phyloP scores from a whole-genome alignment of 2,329 filamentous ascomycete genomes.

The Apiospora sp. region DNA sequence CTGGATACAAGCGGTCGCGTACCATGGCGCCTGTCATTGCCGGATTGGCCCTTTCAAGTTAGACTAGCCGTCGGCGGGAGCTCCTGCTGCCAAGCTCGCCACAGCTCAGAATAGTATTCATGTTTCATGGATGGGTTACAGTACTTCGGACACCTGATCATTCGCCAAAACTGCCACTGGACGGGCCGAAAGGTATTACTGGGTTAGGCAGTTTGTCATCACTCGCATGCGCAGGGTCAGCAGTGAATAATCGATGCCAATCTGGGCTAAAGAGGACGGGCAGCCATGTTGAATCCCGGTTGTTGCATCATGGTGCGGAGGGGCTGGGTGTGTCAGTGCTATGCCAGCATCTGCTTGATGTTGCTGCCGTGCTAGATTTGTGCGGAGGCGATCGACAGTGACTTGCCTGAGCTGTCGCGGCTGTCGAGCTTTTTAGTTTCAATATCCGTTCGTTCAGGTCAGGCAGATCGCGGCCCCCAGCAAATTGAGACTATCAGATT shows the following conservation, averaged over 20 bases:
- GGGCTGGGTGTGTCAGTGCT: slow-evolving; percentile 16
- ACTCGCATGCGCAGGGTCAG: slow-evolving; percentile 16
- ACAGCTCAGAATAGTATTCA: slow-evolving; percentile 20
- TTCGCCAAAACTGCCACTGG: slow-evolving; percentile 11
- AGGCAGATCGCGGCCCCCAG: slow-evolving; percentile 20
- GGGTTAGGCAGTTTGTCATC: slow-evolving; percentile 16
- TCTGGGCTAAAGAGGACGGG: slow-evolving; percentile 12
- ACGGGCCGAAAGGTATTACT: slow-evolving; percentile 20
- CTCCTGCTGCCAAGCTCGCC: slow-evolving; percentile 4
- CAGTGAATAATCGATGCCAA: background rate
- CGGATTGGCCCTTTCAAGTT: slow-evolving; percentile 5
- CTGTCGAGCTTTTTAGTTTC: slow-evolving; percentile 21
- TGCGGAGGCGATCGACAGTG: slow-evolving; percentile 16
- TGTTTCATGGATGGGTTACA: slow-evolving; percentile 18
- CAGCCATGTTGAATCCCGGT: slow-evolving; percentile 3
- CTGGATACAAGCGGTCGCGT: slow-evolving; percentile 16
- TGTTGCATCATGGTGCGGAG: slow-evolving; percentile 14
- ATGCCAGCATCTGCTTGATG: slow-evolving; percentile 5
- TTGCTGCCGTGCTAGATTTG: background rate
- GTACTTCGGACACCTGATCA: slow-evolving; percentile 13
- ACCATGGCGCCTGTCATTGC: slow-evolving; percentile 14
- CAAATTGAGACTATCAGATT: slow-evolving; percentile 14
- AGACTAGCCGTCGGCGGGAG: slow-evolving; percentile 15
- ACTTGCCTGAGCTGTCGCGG: slow-evolving; percentile 21
- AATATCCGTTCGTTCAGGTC: slow-evolving; percentile 19